A percentile compares a stretch with the other conserved stretches of the same genome.
These are phyloP conservation scores for Lonicera japonica DNA, from an alignment of 129 eudicot genomes.

Conservation along the genomic window DNA sequence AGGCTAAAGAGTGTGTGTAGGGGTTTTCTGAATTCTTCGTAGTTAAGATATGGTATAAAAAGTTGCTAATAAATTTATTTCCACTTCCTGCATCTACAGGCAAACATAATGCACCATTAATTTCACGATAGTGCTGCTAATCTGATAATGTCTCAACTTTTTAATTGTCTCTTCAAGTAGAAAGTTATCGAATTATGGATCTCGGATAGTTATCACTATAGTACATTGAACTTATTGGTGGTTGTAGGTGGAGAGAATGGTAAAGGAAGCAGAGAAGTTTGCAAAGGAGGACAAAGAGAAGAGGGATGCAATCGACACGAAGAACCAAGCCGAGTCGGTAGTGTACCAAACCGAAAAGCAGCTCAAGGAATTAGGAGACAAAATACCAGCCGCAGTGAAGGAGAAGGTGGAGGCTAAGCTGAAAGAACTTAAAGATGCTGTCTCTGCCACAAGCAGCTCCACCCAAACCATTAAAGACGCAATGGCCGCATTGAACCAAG, in stretches of 20 bases:
- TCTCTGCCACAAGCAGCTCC: slow-evolving; percentile 30
- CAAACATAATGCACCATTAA: too few species aligned
- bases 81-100: too few species aligned
- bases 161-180: too few species aligned
- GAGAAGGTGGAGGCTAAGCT: slow-evolving; percentile 66
- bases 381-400: slow-evolving; percentile 57
- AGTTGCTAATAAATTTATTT: too few species aligned
- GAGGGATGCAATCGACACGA: slow-evolving; percentile 79
- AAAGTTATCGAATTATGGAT: too few species aligned
- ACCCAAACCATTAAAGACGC: slow-evolving; percentile 67
- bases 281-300: slow-evolving; percentile 92
- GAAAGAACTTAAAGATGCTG: slow-evolving; percentile 48
- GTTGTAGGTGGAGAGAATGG: slow-evolving; percentile 73
- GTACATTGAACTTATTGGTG: too few species aligned
- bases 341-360: slow-evolving; percentile 86
- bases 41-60: too few species aligned
- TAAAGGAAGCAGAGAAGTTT: slow-evolving; percentile 64
- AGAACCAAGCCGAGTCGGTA: slow-evolving; percentile 74
- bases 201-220: too few species aligned
- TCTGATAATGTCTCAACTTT: too few species aligned
- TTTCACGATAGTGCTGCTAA: too few species aligned
- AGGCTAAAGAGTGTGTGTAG: too few species aligned
- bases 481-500: slow-evolving; percentile 63
- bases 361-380: slow-evolving; percentile 78
- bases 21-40: too few species aligned